phyloP scores from a whole-genome alignment of 257 asterid species.

The Lycium barbarum region DNA sequence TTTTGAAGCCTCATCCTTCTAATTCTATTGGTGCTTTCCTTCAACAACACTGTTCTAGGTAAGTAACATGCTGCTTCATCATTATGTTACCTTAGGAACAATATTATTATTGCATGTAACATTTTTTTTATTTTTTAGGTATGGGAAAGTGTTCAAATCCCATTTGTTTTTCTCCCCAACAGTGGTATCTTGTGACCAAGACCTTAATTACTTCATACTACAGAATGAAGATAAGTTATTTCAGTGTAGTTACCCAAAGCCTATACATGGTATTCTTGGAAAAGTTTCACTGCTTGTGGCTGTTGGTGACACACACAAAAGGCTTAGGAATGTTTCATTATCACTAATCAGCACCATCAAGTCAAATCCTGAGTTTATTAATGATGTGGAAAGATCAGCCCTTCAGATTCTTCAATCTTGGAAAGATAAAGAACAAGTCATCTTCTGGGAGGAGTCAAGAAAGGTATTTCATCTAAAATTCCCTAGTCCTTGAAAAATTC shows the following conservation, averaged over 20 bases:
- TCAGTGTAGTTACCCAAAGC: slow-evolving; percentile 76
- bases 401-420: slow-evolving; percentile 61
- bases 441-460: slow-evolving; percentile 73
- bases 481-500: background rate
- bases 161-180: slow-evolving; percentile 75
- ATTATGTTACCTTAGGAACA: background rate
- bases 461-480: slow-evolving; percentile 46
- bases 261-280: slow-evolving; percentile 78
- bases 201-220: slow-evolving; percentile 68
- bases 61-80: slow-evolving; percentile 28
- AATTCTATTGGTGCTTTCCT: slow-evolving; percentile 65
- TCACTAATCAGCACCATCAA: slow-evolving; percentile 65
- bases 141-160: slow-evolving; percentile 82
- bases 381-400: slow-evolving; percentile 61
- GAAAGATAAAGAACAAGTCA: slow-evolving; percentile 55
- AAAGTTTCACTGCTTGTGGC: slow-evolving; percentile 68
- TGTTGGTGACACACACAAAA: slow-evolving; percentile 67
- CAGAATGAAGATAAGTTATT: slow-evolving; percentile 74
- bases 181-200: slow-evolving; percentile 80
- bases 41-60: slow-evolving; percentile 71
- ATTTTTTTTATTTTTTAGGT: slow-evolving; percentile 38
- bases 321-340: slow-evolving; percentile 72
- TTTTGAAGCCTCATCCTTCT: slow-evolving; percentile 75
- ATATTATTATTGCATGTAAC: background rate
- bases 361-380: slow-evolving; percentile 63